Evolutionary conservation across 805 yeast genomes (phyloP).

Genomic region (Sugiyamaella americana): DNA sequence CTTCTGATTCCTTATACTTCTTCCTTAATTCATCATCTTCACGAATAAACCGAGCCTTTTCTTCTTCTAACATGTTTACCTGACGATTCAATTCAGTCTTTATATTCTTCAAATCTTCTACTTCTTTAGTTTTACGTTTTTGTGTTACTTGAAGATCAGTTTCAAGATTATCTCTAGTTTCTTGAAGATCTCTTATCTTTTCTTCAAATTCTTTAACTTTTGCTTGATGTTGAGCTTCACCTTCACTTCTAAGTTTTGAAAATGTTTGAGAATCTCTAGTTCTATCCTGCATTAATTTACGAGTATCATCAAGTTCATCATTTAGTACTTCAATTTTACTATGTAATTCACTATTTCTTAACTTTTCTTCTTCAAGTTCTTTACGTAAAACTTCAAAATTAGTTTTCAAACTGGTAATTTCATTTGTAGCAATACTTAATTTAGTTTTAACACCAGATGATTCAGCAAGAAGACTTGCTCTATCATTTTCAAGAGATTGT

Average conservation of each 20-base stretch:
- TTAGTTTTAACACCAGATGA: slow-evolving; percentile 13
- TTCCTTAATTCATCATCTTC: slow-evolving; percentile 22
- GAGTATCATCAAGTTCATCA: slow-evolving; percentile 75
- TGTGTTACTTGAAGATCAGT: slow-evolving; percentile 43
- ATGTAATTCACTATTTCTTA: slow-evolving; percentile 61
- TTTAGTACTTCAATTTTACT: slow-evolving; percentile 59
- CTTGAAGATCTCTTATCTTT: slow-evolving; percentile 45
- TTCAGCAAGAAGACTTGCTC: slow-evolving; percentile 15
- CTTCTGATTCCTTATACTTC: slow-evolving; percentile 24
- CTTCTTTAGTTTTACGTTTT: slow-evolving; percentile 56
- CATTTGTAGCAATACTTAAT: slow-evolving; percentile 13
- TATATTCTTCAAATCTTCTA: slow-evolving; percentile 53
- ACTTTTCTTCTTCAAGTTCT: slow-evolving; percentile 34
- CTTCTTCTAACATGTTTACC: slow-evolving; percentile 29
- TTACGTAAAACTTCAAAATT: slow-evolving; percentile 12
- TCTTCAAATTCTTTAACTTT: slow-evolving; percentile 51
- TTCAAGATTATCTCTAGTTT: slow-evolving; percentile 60
- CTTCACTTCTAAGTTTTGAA: slow-evolving; percentile 60
- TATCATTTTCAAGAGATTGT: slow-evolving; percentile 17
- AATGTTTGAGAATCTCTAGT: slow-evolving; percentile 71
- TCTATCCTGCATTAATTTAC: slow-evolving; percentile 69
- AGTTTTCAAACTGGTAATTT: slow-evolving; percentile 10
- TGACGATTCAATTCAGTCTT: slow-evolving; percentile 37
- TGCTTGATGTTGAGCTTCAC: slow-evolving; percentile 50
- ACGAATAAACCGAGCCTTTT: slow-evolving; percentile 28